Evolutionary conservation across 108 stramenopile genomes (phyloP).

Genomic region (Schizochytrium sp.): DNA sequence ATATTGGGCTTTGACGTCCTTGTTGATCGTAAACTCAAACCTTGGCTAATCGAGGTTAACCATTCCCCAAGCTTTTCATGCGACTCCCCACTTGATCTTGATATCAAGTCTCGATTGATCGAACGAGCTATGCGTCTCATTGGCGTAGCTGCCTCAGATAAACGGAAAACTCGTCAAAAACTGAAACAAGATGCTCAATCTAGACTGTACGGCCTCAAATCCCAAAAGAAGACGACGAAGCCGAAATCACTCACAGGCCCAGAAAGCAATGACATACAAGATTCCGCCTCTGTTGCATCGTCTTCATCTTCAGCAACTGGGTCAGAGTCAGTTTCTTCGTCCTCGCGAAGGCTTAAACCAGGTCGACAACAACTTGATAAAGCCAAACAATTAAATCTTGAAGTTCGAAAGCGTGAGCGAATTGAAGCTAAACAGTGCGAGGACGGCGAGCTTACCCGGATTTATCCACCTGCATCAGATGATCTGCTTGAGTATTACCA

Average conservation of each 20-base stretch:
- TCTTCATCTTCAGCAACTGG: not conserved
- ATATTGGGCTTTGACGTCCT: constrained; percentile 87
- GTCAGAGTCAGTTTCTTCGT: not conserved
- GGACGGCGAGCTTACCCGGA: constrained; percentile 7
- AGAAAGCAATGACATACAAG: no score
- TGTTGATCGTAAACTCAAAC: constrained; percentile 82
- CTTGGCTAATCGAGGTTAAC: constrained; percentile 90
- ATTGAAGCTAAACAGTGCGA: not conserved
- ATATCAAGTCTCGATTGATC: constrained; percentile 70
- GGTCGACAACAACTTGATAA: not conserved
- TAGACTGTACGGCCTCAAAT: not conserved
- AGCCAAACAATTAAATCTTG: not conserved
- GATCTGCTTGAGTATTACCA: constrained; percentile 4
- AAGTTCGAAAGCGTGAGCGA: constrained; percentile 2
- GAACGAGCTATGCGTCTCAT: not conserved
- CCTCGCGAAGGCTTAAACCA: not conserved
- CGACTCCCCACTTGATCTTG: constrained; percentile 75
- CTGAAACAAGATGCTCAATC: constrained; percentile 37
- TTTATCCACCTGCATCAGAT: constrained; percentile 11
- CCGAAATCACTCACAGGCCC: not conserved
- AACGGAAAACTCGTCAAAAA: not conserved
- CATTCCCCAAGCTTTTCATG: constrained; percentile 76
- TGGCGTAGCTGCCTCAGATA: constrained; percentile 5
- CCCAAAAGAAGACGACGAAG: not conserved
- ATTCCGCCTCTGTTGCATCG: not conserved